phyloP scores from a whole-genome alignment of 768 basidiomycete genomes.

The Termitomyces sp. region DNA sequence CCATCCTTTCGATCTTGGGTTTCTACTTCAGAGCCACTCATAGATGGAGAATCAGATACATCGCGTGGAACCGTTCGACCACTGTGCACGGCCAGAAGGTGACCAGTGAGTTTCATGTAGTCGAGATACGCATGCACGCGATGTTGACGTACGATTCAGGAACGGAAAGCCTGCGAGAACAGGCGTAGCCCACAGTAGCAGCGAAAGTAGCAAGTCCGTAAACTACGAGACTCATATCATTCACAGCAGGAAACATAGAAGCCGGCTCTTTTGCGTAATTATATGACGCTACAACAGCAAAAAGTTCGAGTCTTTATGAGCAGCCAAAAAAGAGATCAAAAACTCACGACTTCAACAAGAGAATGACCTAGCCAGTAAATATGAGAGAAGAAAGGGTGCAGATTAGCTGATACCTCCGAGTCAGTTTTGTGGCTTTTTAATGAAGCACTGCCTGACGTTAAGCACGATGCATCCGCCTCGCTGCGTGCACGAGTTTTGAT shows the following conservation, averaged over 20 bases:
- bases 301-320: background rate
- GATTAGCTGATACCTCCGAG: constrained; percentile 1
- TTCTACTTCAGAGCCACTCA: background rate
- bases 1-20: background rate
- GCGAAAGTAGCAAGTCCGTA: constrained; percentile 58
- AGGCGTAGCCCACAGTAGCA: constrained; percentile 57
- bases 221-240: constrained; percentile 52
- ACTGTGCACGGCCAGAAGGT: constrained; percentile 6
- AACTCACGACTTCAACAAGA: background rate
- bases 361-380: background rate
- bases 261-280: background rate
- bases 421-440: background rate
- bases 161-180: constrained; percentile 34
- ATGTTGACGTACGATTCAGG: constrained; percentile 25
- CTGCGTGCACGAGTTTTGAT: constrained; percentile 19
- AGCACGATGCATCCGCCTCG: constrained; percentile 21
- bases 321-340: background rate
- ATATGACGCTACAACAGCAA: background rate
- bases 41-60: constrained; percentile 5
- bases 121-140: background rate
- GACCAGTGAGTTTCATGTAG: background rate
- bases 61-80: constrained; percentile 6
- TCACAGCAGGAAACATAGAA: constrained; percentile 41
- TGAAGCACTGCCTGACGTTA: constrained; percentile 10
- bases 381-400: background rate